Evolutionary conservation across 176 grass and related monocot genomes (phyloP), one percentile per base, ranked within the genome.

Genomic region (Musa acuminata): DNA sequence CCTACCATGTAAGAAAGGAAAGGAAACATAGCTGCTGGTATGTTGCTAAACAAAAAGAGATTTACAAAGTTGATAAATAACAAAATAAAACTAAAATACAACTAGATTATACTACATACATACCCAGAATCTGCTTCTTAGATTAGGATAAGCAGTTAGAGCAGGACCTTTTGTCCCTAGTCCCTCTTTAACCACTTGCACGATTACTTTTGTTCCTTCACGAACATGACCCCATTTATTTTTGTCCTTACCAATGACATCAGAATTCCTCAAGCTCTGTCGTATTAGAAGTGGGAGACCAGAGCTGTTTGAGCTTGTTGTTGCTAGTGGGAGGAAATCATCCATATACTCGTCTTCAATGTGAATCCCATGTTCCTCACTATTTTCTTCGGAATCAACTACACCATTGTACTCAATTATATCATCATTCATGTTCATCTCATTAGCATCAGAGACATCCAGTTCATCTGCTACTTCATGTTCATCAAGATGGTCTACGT

Each of bases 71-170:
- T 14, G 51, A 51, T 51, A 35, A 20, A 49, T 13, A 14, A 48
- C 26, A 14, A 9, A 25, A 73, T 20, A n/a, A 54, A 49, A 6
- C 25, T 27, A 19, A 55, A 52, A 51, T 55, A 55, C 13, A 35
- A 6, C 1, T 21, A 20, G 11, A 69, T 53, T 26, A 75, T 22
- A 77, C 77, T 81, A 67, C 66, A 70, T 84, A 82, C 84, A 77
- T 80, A 97, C 94, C 94, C 90, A 97, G 78, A 97, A 97, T 83
- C 94, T 83, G 67, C 90, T 97, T 75, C 90, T 86, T 81, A 97
- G 58, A 77, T 79, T 93, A 73, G 94, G 90, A 91, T 93, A 93
- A 71, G 94, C 87, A 73, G 83, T 97, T 16, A 97, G 83, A 48
- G 78, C 89, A 79, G 94, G 94, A 79, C 90, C 87, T 84, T 97